A percentile compares a stretch with the other conserved stretches of the same genome.
These are phyloP conservation scores for Chlamydomonas eustigma DNA, from an alignment of 139 green algal genomes.

Conservation along the genomic window DNA sequence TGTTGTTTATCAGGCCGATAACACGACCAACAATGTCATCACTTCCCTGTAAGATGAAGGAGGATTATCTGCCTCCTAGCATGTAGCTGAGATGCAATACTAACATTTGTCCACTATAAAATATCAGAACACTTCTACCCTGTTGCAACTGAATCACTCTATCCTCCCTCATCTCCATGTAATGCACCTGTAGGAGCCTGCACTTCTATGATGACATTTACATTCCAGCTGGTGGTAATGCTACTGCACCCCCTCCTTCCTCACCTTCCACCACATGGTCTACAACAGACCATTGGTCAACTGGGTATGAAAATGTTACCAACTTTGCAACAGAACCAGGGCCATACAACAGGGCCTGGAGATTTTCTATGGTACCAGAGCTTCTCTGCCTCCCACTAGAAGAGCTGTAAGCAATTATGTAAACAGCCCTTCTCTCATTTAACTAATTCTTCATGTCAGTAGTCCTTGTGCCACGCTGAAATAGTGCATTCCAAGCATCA, in stretches of 20 bases:
- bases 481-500: no score
- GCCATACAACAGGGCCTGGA: not conserved
- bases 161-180: no score
- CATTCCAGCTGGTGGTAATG: not conserved
- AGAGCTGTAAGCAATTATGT: slow-evolving; percentile 7
- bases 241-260: not conserved
- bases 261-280: not conserved
- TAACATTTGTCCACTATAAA: not conserved
- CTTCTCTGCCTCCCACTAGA: slow-evolving; percentile 1
- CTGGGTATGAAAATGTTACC: not conserved
- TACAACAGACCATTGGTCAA: slow-evolving; percentile 1
- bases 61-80: not conserved
- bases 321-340: not conserved
- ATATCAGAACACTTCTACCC: not conserved
- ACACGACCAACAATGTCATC: slow-evolving; percentile 1
- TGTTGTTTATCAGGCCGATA: not conserved
- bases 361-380: slow-evolving; percentile 13
- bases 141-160: no score
- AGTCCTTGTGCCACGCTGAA: no score
- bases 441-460: no score
- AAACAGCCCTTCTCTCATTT: no score
- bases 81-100: no score
- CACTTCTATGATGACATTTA: slow-evolving; percentile 13
- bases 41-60: not conserved
- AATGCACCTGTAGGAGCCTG: no score